These are phyloP conservation scores for Lyophyllum decastes DNA, from an alignment of 768 basidiomycete genomes.

Conservation along the genomic window DNA sequence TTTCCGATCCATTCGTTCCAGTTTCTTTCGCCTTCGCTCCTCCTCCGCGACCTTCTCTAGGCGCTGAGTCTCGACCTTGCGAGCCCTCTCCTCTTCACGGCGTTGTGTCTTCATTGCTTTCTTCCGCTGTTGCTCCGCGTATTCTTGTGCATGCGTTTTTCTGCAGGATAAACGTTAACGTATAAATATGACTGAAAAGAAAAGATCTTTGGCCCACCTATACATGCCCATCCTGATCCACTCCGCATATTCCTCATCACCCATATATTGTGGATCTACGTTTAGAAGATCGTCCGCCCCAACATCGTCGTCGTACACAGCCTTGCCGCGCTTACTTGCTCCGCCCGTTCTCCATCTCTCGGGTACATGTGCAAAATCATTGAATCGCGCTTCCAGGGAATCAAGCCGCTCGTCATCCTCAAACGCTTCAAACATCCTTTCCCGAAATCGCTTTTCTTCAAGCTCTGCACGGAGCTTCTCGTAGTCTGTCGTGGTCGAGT, in stretches of 20 bases:
- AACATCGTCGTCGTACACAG: conserved; percentile 19
- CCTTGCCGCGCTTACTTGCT: conserved; percentile 23
- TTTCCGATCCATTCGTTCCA: conserved; percentile 45
- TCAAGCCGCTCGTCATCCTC: conserved; percentile 74
- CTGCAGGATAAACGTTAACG: conserved; percentile 32
- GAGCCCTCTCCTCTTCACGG: conserved; percentile 52
- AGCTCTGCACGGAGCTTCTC: conserved; percentile 52
- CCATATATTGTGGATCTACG: conserved; percentile 55
- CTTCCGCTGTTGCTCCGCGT: conserved; percentile 59
- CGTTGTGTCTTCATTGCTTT: conserved; percentile 56
- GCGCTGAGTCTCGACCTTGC: conserved; percentile 52
- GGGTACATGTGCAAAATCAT: conserved; percentile 72
- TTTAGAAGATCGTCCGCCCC: conserved; percentile 40
- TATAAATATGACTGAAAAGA: neutral
- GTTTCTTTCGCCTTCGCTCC: conserved; percentile 48
- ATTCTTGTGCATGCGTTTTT: conserved; percentile 67
- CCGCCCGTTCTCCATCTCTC: conserved; percentile 56
- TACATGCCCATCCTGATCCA: conserved; percentile 90
- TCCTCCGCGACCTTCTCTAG: conserved; percentile 54
- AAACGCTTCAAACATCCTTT: conserved; percentile 73
- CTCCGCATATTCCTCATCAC: conserved; percentile 86
- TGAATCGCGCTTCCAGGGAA: conserved; percentile 60
- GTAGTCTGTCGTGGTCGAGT: conserved; percentile 37
- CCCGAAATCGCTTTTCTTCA: conserved; percentile 68
- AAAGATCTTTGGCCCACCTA: conserved; percentile 35